Conservation (phyloP, 352 stramenopile genomes). For the Phytophthora aleatoria region DNA sequence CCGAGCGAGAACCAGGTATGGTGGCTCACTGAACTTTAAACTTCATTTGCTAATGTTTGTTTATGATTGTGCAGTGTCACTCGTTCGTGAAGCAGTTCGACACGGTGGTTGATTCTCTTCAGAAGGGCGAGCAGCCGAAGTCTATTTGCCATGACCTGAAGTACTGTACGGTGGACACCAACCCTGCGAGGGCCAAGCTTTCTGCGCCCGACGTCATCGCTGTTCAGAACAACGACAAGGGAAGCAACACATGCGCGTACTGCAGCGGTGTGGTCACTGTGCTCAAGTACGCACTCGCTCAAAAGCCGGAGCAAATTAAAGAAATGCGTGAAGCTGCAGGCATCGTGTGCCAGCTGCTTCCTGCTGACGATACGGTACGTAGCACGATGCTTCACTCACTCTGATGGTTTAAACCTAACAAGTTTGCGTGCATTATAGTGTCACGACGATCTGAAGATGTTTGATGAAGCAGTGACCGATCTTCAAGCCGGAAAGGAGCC, state of each 20-base stretch:
- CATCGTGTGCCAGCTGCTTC: conserved; percentile 70
- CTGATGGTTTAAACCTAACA: not conserved
- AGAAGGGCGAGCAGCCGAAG: conserved; percentile 65
- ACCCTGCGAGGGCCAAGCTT: conserved; percentile 26
- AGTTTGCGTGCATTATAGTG: conserved; percentile 41
- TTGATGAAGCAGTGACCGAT: conserved; percentile 54
- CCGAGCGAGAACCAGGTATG: conserved; percentile 65
- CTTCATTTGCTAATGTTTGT: conserved; percentile 5
- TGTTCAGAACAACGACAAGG: conserved; percentile 8
- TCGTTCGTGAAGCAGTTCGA: conserved; percentile 64
- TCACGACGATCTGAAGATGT: conserved; percentile 68
- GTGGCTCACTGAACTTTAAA: not conserved
- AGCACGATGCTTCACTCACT: not conserved
- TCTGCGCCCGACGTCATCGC: conserved; percentile 19
- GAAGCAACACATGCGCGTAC: conserved; percentile 58
- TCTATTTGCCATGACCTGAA: conserved; percentile 71
- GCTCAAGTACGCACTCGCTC: conserved; percentile 56
- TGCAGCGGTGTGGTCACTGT: conserved; percentile 71
- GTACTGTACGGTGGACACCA: conserved; percentile 43
- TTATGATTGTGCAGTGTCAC: conserved; percentile 55
- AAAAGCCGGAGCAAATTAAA: conserved; percentile 64
- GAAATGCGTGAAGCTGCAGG: conserved; percentile 65
- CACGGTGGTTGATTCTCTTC: conserved; percentile 61
- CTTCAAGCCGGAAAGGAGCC: conserved; percentile 65
- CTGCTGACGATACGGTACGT: conserved; percentile 61